Evolutionary conservation across 768 basidiomycete species (phyloP).

Genomic region (Chalciporus chontae): DNA sequence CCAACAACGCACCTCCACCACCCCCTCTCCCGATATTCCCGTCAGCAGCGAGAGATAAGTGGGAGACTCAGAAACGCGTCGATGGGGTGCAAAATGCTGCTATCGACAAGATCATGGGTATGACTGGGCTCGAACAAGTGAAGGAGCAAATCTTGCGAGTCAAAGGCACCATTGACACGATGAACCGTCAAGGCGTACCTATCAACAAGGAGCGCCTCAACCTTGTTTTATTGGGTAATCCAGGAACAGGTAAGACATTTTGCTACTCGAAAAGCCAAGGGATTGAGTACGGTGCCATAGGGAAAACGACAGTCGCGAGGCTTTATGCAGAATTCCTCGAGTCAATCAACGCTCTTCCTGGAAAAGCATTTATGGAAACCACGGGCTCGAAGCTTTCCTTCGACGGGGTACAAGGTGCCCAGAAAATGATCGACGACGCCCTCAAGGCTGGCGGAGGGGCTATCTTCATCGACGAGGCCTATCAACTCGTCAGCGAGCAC

Average conservation of each 20-base stretch:
- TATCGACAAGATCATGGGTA: conserved; percentile 66
- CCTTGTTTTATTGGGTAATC: conserved; percentile 62
- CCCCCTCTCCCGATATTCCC: conserved; percentile 13
- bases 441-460: conserved; percentile 57
- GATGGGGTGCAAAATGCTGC: conserved; percentile 49
- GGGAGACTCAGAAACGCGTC: conserved; percentile 55
- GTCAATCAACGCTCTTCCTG: conserved; percentile 53
- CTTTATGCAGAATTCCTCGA: conserved; percentile 62
- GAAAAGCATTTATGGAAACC: conserved; percentile 54
- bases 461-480: conserved; percentile 74
- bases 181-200: conserved; percentile 50
- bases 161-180: conserved; percentile 54
- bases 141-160: conserved; percentile 58
- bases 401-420: conserved; percentile 51
- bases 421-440: conserved; percentile 50
- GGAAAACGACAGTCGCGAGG: conserved; percentile 69
- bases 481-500: conserved; percentile 54
- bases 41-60: conserved; percentile 44
- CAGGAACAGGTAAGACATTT: conserved; percentile 57
- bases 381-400: conserved; percentile 59
- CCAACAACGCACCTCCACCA: conserved; percentile 1
- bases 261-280: neutral
- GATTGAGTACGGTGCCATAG: conserved; percentile 27
- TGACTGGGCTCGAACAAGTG: conserved; percentile 68
- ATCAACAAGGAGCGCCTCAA: conserved; percentile 59